Percentiles rank a stretch among this genome's conserved stretches.
phyloP scores from a whole-genome alignment of 2,329 filamentous ascomycete species.

The Rasamsonia emersonii region DNA sequence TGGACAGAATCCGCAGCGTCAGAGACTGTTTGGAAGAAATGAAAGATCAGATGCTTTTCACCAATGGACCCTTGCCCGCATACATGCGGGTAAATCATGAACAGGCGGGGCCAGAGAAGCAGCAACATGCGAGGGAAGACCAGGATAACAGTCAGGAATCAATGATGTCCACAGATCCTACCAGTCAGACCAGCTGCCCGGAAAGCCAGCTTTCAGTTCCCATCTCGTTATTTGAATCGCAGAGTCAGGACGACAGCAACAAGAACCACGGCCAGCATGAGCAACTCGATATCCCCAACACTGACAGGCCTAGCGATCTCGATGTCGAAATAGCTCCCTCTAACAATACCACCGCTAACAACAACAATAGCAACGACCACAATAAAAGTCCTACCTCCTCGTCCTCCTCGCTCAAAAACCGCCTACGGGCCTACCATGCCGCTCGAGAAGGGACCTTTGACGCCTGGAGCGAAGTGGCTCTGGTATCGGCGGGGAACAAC shows the following conservation, averaged over 20 bases:
- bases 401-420: constrained; percentile 1
- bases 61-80: constrained; percentile 6
- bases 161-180: constrained; percentile 10
- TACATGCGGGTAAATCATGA: constrained; percentile 3
- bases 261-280: too few species aligned
- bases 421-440: constrained; percentile 28
- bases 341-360: not conserved
- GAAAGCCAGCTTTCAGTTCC: constrained; percentile 17
- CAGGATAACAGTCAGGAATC: too few species aligned
- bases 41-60: constrained; percentile 7
- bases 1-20: constrained; percentile 4
- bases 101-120: constrained; percentile 2
- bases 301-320: not conserved
- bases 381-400: not conserved
- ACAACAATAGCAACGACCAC: constrained; percentile 1
- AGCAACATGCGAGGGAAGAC: not conserved
- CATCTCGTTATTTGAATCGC: constrained; percentile 19
- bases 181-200: too few species aligned
- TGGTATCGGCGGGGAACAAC: constrained; percentile 37
- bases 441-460: constrained; percentile 34
- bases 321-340: too few species aligned
- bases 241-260: too few species aligned
- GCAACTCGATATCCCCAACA: too few species aligned
- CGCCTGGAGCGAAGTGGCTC: constrained; percentile 32
- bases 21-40: constrained; percentile 7